Evolutionary conservation across 202 grass and related monocot species (phyloP).

Genomic region (Panicum hallii): DNA sequence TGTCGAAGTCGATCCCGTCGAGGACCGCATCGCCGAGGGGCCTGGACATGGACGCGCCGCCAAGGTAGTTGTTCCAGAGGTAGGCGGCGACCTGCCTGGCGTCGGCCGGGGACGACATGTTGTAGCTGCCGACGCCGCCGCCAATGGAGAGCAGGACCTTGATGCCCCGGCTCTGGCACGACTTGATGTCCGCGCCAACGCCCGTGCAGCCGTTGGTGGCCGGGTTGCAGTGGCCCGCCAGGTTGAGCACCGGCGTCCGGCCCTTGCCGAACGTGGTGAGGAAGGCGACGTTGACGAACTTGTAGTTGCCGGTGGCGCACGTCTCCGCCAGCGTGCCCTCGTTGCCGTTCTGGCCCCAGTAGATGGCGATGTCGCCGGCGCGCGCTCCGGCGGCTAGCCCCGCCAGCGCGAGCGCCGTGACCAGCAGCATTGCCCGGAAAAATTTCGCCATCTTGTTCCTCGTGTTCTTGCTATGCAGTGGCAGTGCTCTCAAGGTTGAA

Average conservation of each 20-base stretch:
- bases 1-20: constrained; percentile 84
- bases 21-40: constrained; percentile 73
- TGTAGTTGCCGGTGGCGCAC: constrained; percentile 76
- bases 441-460: constrained; percentile 29
- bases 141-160: constrained; percentile 88
- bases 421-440: constrained; percentile 10
- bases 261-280: constrained; percentile 78
- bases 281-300: constrained; percentile 77
- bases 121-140: constrained; percentile 68
- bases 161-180: constrained; percentile 68
- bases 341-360: constrained; percentile 86
- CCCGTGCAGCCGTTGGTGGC: constrained; percentile 57
- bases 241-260: constrained; percentile 78
- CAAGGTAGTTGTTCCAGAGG: constrained; percentile 80
- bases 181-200: constrained; percentile 55
- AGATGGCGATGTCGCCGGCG: constrained; percentile 66
- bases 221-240: constrained; percentile 81
- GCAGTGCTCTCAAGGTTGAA: background rate
- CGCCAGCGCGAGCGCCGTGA: background rate
- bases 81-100: constrained; percentile 59
- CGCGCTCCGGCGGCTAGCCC: constrained; percentile 31
- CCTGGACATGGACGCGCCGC: constrained; percentile 37
- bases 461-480: background rate
- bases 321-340: constrained; percentile 64
- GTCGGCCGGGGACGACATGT: constrained; percentile 50